Evolutionary conservation across 1,284 basidiomycete genomes (phyloP).

Genomic region (Coniferiporia weirii): DNA sequence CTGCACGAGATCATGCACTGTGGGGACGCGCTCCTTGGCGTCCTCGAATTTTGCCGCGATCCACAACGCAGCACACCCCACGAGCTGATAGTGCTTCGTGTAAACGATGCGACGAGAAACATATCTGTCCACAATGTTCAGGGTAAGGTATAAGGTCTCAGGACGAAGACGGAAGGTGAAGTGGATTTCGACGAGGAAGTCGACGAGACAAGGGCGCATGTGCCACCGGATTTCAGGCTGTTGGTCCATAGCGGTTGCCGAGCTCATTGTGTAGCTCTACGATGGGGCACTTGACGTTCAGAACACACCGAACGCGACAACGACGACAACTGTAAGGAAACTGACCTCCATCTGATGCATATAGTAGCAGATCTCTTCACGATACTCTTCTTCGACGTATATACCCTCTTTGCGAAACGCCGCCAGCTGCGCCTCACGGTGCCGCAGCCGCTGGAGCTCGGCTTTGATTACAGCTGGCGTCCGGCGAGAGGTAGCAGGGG

Average conservation of each 20-base stretch:
- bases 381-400: constrained; percentile 88
- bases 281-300: constrained; percentile 14
- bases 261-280: constrained; percentile 82
- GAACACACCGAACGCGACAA: background rate
- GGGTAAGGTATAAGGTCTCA: constrained; percentile 95
- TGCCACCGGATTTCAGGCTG: constrained; percentile 97
- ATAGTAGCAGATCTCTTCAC: constrained; percentile 86
- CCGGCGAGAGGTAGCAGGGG: constrained; percentile 48
- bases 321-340: constrained; percentile 18
- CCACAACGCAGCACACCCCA: constrained; percentile 97
- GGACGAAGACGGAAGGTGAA: constrained; percentile 94
- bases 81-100: constrained; percentile 99
- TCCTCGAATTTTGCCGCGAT: constrained; percentile 99
- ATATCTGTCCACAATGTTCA: constrained; percentile 99
- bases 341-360: constrained; percentile 98
- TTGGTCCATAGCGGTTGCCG: constrained; percentile 93
- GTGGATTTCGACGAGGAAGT: constrained; percentile 98
- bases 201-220: constrained; percentile 99
- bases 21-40: constrained; percentile 96
- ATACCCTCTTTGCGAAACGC: constrained; percentile 66
- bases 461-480: constrained; percentile 61
- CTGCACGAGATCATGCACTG: constrained; percentile 88
- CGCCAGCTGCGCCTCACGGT: constrained; percentile 60
- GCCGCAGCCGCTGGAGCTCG: constrained; percentile 54
- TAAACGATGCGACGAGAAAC: constrained; percentile 98